phyloP scores from a whole-genome alignment of 2,329 filamentous ascomycete genomes.

The Apiospora hydei region DNA sequence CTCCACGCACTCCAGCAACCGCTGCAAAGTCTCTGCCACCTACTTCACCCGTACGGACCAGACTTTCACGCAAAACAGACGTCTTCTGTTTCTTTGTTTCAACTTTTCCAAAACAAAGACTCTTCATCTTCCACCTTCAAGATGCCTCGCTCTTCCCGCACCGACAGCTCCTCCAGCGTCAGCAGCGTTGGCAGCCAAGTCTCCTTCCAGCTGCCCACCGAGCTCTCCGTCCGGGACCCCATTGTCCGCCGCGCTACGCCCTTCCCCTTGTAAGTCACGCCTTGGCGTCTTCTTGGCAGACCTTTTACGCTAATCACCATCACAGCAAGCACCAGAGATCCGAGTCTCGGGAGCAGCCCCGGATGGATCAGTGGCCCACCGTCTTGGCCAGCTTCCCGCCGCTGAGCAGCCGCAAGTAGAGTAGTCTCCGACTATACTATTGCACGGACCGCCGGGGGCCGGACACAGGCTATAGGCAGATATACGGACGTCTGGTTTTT shows the following conservation, averaged over 20 bases:
- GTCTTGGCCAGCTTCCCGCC: slow-evolving; percentile 17
- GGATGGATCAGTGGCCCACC: slow-evolving; percentile 10
- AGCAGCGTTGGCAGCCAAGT: slow-evolving; percentile 11
- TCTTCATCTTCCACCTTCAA: not conserved
- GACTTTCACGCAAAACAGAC: slow-evolving; percentile 8
- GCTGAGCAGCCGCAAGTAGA: slow-evolving; percentile 16
- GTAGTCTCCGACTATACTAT: not conserved
- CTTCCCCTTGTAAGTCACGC: slow-evolving; percentile 1
- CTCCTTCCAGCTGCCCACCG: slow-evolving; percentile 13
- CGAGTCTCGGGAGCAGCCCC: slow-evolving; percentile 9
- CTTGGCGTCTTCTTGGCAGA: not conserved
- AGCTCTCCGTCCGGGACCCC: slow-evolving; percentile 11
- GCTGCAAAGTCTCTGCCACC: not conserved
- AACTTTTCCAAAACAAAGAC: slow-evolving; percentile 6
- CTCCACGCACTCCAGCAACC: not conserved
- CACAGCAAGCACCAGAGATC: not conserved
- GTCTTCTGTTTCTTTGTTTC: slow-evolving; percentile 2
- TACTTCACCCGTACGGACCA: not conserved
- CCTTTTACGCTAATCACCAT: not conserved
- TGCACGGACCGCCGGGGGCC: not conserved
- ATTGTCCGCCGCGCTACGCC: slow-evolving; percentile 10
- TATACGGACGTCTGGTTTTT: not conserved
- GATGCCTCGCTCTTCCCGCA: slow-evolving; percentile 12
- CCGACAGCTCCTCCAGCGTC: slow-evolving; percentile 15
- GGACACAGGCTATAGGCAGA: not conserved